phyloP scores from a whole-genome alignment of 192 early-diverging fungal species.

The Podila horticola region DNA sequence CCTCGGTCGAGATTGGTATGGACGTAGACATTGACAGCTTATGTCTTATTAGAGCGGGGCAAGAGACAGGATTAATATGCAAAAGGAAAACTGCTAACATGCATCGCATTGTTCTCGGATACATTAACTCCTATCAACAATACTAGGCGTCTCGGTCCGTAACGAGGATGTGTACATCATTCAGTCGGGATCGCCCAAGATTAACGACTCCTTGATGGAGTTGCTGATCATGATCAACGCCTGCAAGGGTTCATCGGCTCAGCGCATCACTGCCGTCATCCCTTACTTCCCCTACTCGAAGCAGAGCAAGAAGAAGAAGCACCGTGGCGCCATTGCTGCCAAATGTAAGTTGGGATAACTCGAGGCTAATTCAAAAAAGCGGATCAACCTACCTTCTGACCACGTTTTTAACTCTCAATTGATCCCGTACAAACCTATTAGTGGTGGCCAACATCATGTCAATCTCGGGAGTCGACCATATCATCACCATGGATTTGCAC shows the following conservation, averaged over 20 bases:
- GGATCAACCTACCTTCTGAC: not conserved
- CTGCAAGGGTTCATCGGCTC: conserved; percentile 90
- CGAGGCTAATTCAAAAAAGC: not conserved
- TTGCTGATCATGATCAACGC: conserved; percentile 98
- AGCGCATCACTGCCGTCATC: conserved; percentile 92
- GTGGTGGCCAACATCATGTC: conserved; percentile 95
- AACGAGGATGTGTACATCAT: conserved; percentile 97
- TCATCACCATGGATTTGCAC: conserved; percentile 99
- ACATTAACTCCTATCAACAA: conserved; percentile 14
- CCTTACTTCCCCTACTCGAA: conserved; percentile 98
- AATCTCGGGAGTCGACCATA: conserved; percentile 95
- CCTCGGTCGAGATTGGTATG: conserved; percentile 83
- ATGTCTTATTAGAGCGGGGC: no score
- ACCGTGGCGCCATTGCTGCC: conserved; percentile 93
- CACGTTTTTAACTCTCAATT: not conserved
- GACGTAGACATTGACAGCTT: not conserved
- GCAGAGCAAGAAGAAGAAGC: conserved; percentile 99
- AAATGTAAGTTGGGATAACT: conserved; percentile 67
- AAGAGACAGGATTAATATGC: not conserved
- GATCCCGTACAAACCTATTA: conserved; percentile 9
- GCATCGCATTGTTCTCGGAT: not conserved
- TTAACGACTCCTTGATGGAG: conserved; percentile 97
- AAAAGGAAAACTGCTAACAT: not conserved
- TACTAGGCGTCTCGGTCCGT: conserved; percentile 91
- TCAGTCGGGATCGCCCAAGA: conserved; percentile 89